Evolutionary conservation across 495 filamentous ascomycete genomes (phyloP), one percentile per base, ranked within the genome.

Genomic region (Aspergillus sparsus): DNA sequence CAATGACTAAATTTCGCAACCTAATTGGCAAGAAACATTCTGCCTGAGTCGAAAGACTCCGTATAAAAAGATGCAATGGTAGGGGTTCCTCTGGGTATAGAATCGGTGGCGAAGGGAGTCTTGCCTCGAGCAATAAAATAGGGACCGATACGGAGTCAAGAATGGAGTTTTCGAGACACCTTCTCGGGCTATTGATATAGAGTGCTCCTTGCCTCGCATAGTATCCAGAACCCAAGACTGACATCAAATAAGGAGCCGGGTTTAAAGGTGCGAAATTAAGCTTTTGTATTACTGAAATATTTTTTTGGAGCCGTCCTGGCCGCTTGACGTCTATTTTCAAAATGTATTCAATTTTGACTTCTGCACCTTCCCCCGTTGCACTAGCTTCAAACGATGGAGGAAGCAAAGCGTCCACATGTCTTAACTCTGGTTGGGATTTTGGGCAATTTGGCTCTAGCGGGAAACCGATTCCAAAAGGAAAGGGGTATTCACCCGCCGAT

Each of bases 391-490:
- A 56, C 11, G 53, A 56, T 8, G 53, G 53, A 9, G 53, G 53
- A 47, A 56, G 53, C 2, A 35, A 13, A 18, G 42, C 15, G 15
- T 35, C 41, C 0, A 15, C 27, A 15, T 45, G 53, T 10, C 50
- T 53, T 13, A 33, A 32, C 0, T 15, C 37, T 2, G 53, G 53
- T 16, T 47, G 41, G 12, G 15, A 36, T 36, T 10, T 47, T 21
- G 31, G 21, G 31, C 42, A 47, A 16, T 47, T 18, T 3, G 53
- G 13, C 13, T 31, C 12, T 0, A 33, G 21, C 6, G 53, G 53
- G 32, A 56, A 56, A 6, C 12, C 11, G 27, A 56, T 34, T n/a
- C 36, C 53, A 47, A 56, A 56, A 8, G 53, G 53, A 21, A 56
- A 47, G 11, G 13, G 6, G 27, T 56, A 47, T 27, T 56, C 41